Conservation (phyloP, 805 yeast species). For the Candida jianshihensis region DNA sequence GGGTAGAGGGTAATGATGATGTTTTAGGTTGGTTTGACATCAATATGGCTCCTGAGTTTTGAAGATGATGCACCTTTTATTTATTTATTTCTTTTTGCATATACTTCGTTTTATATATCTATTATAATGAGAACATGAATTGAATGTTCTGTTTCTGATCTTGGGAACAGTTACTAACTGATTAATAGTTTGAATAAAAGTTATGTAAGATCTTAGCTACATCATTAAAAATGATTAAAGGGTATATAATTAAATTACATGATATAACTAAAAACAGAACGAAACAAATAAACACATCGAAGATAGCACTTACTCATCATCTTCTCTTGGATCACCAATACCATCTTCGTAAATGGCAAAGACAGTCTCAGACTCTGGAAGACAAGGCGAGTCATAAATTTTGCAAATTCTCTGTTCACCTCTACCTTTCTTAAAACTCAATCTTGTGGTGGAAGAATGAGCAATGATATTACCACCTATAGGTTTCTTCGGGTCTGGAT, state of each 20-base stretch:
- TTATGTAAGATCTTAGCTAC: too few relatives aligned
- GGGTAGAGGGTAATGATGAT: conserved; percentile 85
- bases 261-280: neutral
- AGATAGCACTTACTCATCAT: conserved; percentile 17
- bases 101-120: too few relatives aligned
- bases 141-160: too few relatives aligned
- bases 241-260: too few relatives aligned
- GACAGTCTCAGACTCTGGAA: conserved; percentile 91
- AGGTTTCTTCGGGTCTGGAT: conserved; percentile 97
- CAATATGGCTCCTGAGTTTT: conserved; percentile 62
- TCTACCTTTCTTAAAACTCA: conserved; percentile 83
- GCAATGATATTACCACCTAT: conserved; percentile 98
- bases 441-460: conserved; percentile 90
- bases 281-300: conserved; percentile 1
- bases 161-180: too few relatives aligned
- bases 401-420: conserved; percentile 92
- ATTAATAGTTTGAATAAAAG: too few relatives aligned
- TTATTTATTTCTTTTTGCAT: too few relatives aligned
- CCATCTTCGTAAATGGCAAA: conserved; percentile 97
- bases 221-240: too few relatives aligned
- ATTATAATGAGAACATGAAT: too few relatives aligned
- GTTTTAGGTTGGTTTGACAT: conserved; percentile 92
- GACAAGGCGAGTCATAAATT: conserved; percentile 92
- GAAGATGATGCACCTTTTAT: too few relatives aligned
- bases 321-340: conserved; percentile 86